These are phyloP conservation scores for Excoecaria agallocha DNA, from an alignment of 345 rosid genomes.

Conservation along the genomic window DNA sequence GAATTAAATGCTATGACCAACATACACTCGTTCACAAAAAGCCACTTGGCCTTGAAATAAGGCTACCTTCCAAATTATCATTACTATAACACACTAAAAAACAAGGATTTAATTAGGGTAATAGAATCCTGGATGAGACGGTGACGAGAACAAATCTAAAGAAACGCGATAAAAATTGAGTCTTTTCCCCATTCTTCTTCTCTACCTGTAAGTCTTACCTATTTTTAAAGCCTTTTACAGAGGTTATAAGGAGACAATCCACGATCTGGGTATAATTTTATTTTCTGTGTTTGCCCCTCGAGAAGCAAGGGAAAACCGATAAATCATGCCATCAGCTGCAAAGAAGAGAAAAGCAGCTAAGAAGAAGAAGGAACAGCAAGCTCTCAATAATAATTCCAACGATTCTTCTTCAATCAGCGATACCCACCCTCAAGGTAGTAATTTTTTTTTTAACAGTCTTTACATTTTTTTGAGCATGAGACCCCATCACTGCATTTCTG, in stretches of 20 bases:
- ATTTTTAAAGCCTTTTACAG: not conserved
- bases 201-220: not conserved
- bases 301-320: not conserved
- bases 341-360: constrained; percentile 89
- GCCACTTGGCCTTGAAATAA: not conserved
- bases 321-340: constrained; percentile 81
- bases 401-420: constrained; percentile 17
- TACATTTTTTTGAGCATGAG: constrained; percentile 11
- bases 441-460: not conserved
- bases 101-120: not conserved
- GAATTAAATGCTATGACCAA: not conserved
- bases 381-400: constrained; percentile 28
- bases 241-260: constrained; percentile 3
- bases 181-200: not conserved
- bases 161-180: not conserved
- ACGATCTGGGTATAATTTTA: constrained; percentile 10
- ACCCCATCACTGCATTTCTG: constrained; percentile 9
- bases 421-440: constrained; percentile 43
- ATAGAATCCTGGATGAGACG: not conserved
- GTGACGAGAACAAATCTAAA: not conserved
- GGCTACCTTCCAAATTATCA: not conserved
- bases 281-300: not conserved
- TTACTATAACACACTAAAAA: not conserved
- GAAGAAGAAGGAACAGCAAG: constrained; percentile 68
- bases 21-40: not conserved